A percentile compares a stretch with the other conserved stretches of the same genome.
Evolutionary conservation across 176 grass and related monocot species (phyloP).

Genomic region (Dendrocalamus sinicus): DNA sequence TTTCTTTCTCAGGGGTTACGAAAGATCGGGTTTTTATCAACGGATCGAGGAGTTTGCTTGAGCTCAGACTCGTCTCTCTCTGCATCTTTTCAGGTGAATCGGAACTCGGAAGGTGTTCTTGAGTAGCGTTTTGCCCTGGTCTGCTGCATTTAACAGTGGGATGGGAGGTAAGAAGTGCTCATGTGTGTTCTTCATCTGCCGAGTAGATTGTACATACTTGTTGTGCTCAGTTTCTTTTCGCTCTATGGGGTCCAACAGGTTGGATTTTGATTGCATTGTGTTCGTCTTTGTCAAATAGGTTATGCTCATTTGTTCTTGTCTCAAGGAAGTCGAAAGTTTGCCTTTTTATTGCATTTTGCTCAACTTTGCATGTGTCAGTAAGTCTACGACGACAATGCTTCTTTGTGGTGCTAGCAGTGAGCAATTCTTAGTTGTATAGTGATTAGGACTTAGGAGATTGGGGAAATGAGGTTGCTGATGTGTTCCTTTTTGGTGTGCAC

Average conservation of each 20-base stretch:
- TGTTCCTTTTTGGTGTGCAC: background rate
- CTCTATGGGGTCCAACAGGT: background rate
- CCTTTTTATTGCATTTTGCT: background rate
- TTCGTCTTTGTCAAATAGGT: background rate
- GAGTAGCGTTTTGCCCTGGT: background rate
- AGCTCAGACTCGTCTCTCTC: conserved; percentile 22
- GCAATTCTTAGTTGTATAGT: background rate
- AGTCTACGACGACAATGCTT: background rate
- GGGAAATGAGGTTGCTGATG: background rate
- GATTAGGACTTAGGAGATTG: background rate
- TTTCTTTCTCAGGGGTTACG: background rate
- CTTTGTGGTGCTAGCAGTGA: background rate
- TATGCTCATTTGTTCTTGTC: background rate
- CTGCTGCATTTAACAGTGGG: background rate
- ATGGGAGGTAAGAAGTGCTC: conserved; percentile 35
- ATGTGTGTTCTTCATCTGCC: background rate
- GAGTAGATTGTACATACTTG: background rate
- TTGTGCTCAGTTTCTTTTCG: background rate
- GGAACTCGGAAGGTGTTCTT: background rate
- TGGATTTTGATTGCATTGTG: background rate
- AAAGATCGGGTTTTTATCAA: background rate
- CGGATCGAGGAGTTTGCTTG: background rate
- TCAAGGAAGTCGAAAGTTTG: background rate
- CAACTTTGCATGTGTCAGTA: background rate
- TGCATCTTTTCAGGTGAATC: background rate